phyloP scores from a whole-genome alignment of 805 yeast species.

The Tetrapisispora namnaoensis region DNA sequence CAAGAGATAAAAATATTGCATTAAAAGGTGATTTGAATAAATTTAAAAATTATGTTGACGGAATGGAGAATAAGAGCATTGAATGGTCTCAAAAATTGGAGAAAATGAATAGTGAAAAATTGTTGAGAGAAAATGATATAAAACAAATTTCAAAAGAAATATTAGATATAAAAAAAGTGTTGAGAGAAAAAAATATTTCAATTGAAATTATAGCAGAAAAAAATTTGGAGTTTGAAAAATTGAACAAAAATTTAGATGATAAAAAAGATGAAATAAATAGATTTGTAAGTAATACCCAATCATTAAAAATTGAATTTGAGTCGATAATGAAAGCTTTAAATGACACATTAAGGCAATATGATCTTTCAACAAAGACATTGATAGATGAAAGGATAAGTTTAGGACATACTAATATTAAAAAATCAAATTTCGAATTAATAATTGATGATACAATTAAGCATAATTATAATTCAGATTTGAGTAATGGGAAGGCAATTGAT shows the following conservation, averaged over 20 bases:
- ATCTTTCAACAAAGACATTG: conserved; percentile 38
- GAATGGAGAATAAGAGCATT: conserved; percentile 51
- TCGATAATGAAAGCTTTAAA: conserved; percentile 43
- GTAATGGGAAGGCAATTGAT: conserved; percentile 8
- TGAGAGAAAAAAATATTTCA: conserved; percentile 48
- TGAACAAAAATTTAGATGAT: conserved; percentile 45
- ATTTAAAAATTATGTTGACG: conserved; percentile 60
- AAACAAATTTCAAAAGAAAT: conserved; percentile 35
- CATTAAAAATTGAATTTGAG: conserved; percentile 42
- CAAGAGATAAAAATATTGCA: conserved; percentile 49
- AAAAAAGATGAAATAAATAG: conserved; percentile 38
- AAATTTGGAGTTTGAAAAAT: conserved; percentile 49
- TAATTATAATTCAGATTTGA: conserved; percentile 7
- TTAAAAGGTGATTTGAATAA: conserved; percentile 61
- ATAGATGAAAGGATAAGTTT: conserved; percentile 12
- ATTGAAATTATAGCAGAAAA: conserved; percentile 54
- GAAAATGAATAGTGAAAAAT: conserved; percentile 43
- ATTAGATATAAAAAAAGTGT: conserved; percentile 32
- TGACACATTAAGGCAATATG: conserved; percentile 45
- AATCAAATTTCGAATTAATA: conserved; percentile 19
- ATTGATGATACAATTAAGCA: conserved; percentile 28
- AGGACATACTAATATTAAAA: conserved; percentile 18
- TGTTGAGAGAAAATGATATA: conserved; percentile 31
- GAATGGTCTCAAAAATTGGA: conserved; percentile 55
- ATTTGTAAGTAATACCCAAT: conserved; percentile 35